Conservation (phyloP, 1,139 yeast species). For the Torulaspora globosa region DNA sequence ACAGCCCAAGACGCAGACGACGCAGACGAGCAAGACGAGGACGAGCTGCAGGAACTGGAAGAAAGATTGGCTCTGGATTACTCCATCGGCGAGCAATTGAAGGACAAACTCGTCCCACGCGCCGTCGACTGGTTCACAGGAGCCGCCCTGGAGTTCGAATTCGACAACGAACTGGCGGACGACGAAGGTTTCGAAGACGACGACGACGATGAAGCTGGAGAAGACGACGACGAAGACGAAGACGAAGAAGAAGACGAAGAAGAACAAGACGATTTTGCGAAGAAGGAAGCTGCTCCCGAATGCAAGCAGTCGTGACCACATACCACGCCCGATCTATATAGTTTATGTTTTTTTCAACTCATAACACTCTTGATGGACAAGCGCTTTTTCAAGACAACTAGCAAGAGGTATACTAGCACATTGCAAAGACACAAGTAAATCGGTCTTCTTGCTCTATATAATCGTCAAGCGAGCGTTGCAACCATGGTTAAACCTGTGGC, state of each 20-base stretch:
- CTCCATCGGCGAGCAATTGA: slow-evolving; percentile 93
- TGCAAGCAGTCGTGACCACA: slow-evolving; percentile 61
- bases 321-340: neutral
- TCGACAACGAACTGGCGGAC: slow-evolving; percentile 50
- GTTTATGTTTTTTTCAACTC: neutral
- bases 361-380: too few relatives aligned
- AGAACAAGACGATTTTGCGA: slow-evolving; percentile 38
- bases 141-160: slow-evolving; percentile 65
- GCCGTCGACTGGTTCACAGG: slow-evolving; percentile 99
- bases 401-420: too few relatives aligned
- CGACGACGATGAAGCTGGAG: slow-evolving; percentile 47
- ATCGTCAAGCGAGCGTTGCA: too few relatives aligned
- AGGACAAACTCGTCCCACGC: slow-evolving; percentile 91
- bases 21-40: slow-evolving; percentile 51
- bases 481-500: too few relatives aligned
- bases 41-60: slow-evolving; percentile 72
- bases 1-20: slow-evolving; percentile 43
- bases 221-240: slow-evolving; percentile 39
- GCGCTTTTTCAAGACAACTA: neutral
- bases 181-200: slow-evolving; percentile 59
- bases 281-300: slow-evolving; percentile 69
- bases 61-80: slow-evolving; percentile 86
- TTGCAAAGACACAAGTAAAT: too few relatives aligned
- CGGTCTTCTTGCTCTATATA: too few relatives aligned
- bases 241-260: slow-evolving; percentile 34